Conservation (phyloP, 176 grass and related monocot genomes). For the Triticum urartu region DNA sequence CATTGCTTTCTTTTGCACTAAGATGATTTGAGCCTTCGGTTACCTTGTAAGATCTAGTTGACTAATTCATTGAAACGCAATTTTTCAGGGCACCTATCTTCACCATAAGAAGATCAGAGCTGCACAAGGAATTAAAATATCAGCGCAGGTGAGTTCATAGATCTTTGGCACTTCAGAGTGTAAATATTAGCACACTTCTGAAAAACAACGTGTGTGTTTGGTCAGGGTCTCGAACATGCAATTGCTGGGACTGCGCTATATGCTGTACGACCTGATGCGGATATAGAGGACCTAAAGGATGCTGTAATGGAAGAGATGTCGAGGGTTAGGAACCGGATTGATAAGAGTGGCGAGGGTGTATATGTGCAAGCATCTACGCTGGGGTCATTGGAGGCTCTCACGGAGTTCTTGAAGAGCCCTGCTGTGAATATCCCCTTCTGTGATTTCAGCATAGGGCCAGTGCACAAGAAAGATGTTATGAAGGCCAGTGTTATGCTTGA, state of each 20-base stretch:
- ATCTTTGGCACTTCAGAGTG: slow-evolving; percentile 21
- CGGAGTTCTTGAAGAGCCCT: slow-evolving; percentile 80
- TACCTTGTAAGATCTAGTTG: slow-evolving; percentile 22
- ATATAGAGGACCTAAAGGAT: slow-evolving; percentile 70
- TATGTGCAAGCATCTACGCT: slow-evolving; percentile 94
- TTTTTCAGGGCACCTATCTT: slow-evolving; percentile 66
- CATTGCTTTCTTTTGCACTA: neutral
- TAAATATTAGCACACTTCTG: neutral
- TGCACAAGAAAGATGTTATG: slow-evolving; percentile 97
- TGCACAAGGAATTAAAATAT: slow-evolving; percentile 94
- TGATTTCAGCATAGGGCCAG: slow-evolving; percentile 92
- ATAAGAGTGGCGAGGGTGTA: slow-evolving; percentile 85
- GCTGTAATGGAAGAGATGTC: slow-evolving; percentile 88
- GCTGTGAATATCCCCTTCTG: slow-evolving; percentile 84
- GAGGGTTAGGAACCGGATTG: slow-evolving; percentile 72
- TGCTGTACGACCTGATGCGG: slow-evolving; percentile 54
- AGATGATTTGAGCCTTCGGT: neutral
- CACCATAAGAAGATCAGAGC: slow-evolving; percentile 94
- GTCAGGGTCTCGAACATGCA: slow-evolving; percentile 87
- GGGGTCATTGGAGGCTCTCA: slow-evolving; percentile 87
- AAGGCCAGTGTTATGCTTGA: slow-evolving; percentile 97
- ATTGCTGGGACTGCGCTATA: slow-evolving; percentile 90
- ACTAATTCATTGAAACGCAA: neutral
- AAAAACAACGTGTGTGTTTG: slow-evolving; percentile 16
- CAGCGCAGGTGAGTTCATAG: slow-evolving; percentile 54